Base-by-base conservation (phyloP, 345 rosid genomes). In the Noccaea bulbosa region DNA sequence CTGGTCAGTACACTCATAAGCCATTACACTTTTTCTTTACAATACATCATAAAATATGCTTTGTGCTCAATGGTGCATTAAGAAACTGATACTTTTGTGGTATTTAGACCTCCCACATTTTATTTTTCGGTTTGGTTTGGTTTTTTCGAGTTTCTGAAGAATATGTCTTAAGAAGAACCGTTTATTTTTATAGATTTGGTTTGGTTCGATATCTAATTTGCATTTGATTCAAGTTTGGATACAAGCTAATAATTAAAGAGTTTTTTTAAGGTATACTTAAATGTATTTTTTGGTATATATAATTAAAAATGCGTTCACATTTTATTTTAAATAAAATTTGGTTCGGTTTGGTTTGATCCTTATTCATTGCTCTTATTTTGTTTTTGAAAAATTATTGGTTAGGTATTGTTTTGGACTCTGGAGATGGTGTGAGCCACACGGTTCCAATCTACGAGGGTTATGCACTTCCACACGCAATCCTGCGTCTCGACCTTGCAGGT, bases 361-460 rank as follows among this genome's bases (percentile, higher is more conserved):
- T 50, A 15, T 15, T 63, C 10, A 74, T 2, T 74, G 33, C 69
- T 70, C 40, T 3, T 11, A 33, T 16, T 48, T 30, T 57, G 11
- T 37, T 7, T 56, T 6, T 27, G 45, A 2, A 2, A 24, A 24
- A 24, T 24, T 24, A 3, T 50, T 67, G 27, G 73, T 40, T 52
- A 85, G 88, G 86, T 70, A 83, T 85, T 73, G 88, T 82, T 69
- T 73, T 85, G 83, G 88, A 85, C 66, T 85, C 86, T 46, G 88
- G 88, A 74, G 88, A 85, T 79, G 88, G 88, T 74, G 88, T 85
- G 63, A 85, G 88, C 57, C 86, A 85, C 79, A 82, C 88, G 55
- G 88, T 85, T 24, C 88, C 88, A 34, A 84, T 84, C 65, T 84
- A 82, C 54, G 88, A 84, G 73, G 86, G 88, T 34, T 84, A 84